These are phyloP conservation scores for Cryptococcus hybrid DNA, from an alignment of 1,284 basidiomycete genomes.

Conservation along the genomic window DNA sequence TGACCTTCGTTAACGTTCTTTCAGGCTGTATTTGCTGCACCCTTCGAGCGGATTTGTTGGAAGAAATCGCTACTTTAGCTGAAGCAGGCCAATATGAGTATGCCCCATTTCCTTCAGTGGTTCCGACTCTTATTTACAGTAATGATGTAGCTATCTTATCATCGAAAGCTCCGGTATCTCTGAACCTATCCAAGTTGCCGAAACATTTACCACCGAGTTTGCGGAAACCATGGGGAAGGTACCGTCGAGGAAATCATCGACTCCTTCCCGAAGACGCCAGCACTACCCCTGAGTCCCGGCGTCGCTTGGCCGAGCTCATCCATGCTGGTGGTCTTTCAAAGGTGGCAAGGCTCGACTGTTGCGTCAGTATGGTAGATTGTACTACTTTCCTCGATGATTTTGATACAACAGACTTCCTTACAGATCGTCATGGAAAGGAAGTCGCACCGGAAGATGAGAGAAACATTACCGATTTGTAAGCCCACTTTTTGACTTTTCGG, in stretches of 20 bases:
- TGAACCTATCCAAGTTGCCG: conserved; percentile 53
- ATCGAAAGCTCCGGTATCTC: conserved; percentile 54
- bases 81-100: conserved; percentile 46
- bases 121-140: background rate
- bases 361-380: conserved; percentile 47
- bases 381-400: conserved; percentile 50
- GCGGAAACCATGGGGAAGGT: conserved; percentile 45
- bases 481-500: background rate
- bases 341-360: conserved; percentile 40
- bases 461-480: conserved; percentile 52
- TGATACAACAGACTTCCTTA: conserved; percentile 53
- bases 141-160: conserved; percentile 42
- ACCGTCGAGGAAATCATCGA: conserved; percentile 37
- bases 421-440: conserved; percentile 45
- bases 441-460: conserved; percentile 53
- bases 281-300: conserved; percentile 15
- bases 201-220: conserved; percentile 49
- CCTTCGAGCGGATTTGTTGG: conserved; percentile 53
- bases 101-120: background rate
- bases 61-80: conserved; percentile 52
- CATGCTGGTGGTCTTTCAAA: conserved; percentile 49
- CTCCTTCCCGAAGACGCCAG: conserved; percentile 23
- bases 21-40: conserved; percentile 55
- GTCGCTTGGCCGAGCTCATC: conserved; percentile 49
- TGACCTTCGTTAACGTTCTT: background rate